Conservation (phyloP, 2,329 filamentous ascomycete species). For the Pseudopithomyces maydicus region DNA sequence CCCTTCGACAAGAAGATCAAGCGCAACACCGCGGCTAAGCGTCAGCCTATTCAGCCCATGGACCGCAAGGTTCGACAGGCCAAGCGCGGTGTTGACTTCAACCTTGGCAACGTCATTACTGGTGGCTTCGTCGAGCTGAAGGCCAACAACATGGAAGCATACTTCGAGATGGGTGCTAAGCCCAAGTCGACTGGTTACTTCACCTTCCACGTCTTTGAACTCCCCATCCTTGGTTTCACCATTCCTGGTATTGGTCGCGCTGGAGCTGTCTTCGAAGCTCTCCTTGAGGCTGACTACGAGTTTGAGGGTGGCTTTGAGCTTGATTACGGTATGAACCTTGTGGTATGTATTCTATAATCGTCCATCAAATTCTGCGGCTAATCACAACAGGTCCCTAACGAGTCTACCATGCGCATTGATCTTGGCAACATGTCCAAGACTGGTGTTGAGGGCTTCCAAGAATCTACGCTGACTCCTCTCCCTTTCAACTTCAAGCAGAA, state of each 20-base stretch:
- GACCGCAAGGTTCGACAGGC: not conserved
- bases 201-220: conserved; percentile 24
- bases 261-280: conserved; percentile 39
- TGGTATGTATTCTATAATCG: conserved; percentile 22
- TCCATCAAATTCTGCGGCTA: not conserved
- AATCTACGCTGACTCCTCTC: conserved; percentile 33
- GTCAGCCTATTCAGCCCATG: not conserved
- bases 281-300: conserved; percentile 32
- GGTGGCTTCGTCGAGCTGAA: conserved; percentile 42
- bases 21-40: not conserved
- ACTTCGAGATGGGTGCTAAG: conserved; percentile 41
- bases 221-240: conserved; percentile 36
- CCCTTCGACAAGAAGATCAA: not conserved
- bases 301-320: conserved; percentile 37
- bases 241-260: conserved; percentile 45
- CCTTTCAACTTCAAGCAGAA: conserved; percentile 39
- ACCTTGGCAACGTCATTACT: conserved; percentile 28
- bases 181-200: conserved; percentile 29
- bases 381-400: conserved; percentile 31
- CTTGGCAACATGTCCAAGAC: conserved; percentile 31
- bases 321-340: conserved; percentile 43
- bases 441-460: conserved; percentile 33
- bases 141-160: conserved; percentile 35
- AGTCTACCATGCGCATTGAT: conserved; percentile 36
- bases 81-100: conserved; percentile 3